Percentiles rank a stretch among this genome's conserved stretches.
These are phyloP conservation scores for Gymnopilus dilepis DNA, from an alignment of 768 basidiomycete genomes.

Conservation along the genomic window DNA sequence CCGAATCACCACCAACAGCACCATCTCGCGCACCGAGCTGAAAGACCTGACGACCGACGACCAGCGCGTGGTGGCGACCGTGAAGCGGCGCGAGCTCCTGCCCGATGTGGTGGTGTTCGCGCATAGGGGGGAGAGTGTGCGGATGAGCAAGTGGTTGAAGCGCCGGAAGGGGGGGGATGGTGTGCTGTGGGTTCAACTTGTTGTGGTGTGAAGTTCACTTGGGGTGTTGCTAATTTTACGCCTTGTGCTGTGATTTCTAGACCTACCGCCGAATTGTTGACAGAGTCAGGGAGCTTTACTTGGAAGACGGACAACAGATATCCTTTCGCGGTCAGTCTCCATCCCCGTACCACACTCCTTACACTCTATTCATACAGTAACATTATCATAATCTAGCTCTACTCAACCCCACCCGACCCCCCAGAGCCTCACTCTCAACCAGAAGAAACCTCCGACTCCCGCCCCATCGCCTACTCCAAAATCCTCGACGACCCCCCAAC, in stretches of 20 bases:
- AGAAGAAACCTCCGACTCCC: neutral
- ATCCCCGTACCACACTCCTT: neutral
- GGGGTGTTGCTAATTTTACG: neutral
- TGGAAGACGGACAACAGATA: constrained; percentile 20
- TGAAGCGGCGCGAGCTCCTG: constrained; percentile 25
- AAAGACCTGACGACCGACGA: constrained; percentile 15
- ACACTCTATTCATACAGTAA: neutral
- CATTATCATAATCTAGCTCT: constrained; percentile 10
- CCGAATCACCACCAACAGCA: constrained; percentile 19
- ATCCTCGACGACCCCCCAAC: constrained; percentile 19
- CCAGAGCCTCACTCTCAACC: neutral
- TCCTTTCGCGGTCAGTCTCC: constrained; percentile 23
- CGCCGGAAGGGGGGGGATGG: constrained; percentile 9
- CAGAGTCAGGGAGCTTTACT: constrained; percentile 16
- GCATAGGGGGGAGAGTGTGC: constrained; percentile 23
- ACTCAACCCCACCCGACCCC: constrained; percentile 10
- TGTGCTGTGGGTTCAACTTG: constrained; percentile 16
- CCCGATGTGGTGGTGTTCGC: constrained; percentile 24
- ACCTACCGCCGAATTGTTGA: constrained; percentile 10
- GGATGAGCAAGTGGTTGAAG: constrained; percentile 25
- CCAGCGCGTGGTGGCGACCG: constrained; percentile 19
- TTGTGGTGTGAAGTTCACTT: neutral
- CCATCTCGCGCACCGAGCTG: constrained; percentile 20
- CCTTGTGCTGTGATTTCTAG: neutral
- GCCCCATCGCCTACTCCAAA: constrained; percentile 21